Evolutionary conservation across 2,329 filamentous ascomycete genomes (phyloP).

Genomic region (Cladosporium phlei): DNA sequence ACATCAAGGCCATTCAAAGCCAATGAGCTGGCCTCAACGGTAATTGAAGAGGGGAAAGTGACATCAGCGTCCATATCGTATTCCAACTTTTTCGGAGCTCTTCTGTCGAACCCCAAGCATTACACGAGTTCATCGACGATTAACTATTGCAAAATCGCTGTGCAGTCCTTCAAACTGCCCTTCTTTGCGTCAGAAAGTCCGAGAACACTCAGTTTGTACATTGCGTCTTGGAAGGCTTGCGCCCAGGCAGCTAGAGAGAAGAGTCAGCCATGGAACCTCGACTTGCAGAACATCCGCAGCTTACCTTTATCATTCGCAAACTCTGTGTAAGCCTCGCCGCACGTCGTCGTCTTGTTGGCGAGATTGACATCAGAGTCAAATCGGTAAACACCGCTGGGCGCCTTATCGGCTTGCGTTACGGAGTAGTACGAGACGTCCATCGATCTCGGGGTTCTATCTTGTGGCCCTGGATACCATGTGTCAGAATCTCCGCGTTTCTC

Average conservation of each 20-base stretch:
- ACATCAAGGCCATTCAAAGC: conserved; percentile 16
- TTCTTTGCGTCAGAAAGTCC: conserved; percentile 16
- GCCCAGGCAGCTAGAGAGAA: conserved; percentile 12
- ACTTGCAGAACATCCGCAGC: no score
- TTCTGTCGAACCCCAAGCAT: no score
- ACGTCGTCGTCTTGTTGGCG: conserved; percentile 18
- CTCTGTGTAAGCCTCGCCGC: conserved; percentile 31
- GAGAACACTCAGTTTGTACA: conserved; percentile 21
- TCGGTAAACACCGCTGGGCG: conserved; percentile 23
- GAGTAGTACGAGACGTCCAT: conserved; percentile 51
- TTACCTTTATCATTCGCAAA: conserved; percentile 30
- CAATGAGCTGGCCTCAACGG: no score
- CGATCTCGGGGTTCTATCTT: conserved; percentile 46
- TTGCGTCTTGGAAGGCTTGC: conserved; percentile 15
- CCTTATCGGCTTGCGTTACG: conserved; percentile 24
- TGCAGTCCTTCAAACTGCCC: conserved; percentile 20
- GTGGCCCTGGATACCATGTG: no score
- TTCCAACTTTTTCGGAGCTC: no score
- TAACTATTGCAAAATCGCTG: conserved; percentile 13
- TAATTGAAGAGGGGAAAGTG: no score
- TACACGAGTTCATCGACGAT: no score
- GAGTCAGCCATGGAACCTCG: conserved; percentile 15
- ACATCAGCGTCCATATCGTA: no score
- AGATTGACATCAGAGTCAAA: conserved; percentile 30
- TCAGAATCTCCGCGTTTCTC: no score